Evolutionary conservation across 2,329 filamentous ascomycete species (phyloP), one percentile per base, ranked within the genome.

Genomic region (Diaporthe longicolla): DNA sequence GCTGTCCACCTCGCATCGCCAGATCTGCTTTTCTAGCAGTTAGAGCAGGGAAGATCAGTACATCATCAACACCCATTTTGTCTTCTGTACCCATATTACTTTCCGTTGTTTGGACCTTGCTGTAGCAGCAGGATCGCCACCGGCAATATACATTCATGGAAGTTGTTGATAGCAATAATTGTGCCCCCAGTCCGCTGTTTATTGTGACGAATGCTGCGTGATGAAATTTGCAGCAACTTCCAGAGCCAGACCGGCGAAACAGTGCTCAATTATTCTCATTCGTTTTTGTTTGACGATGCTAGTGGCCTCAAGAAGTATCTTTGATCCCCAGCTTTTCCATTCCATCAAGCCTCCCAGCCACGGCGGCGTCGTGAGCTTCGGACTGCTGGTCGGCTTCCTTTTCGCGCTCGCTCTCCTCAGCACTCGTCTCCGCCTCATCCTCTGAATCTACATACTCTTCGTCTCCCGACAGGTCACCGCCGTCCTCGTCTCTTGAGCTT

Each of bases 401-500:
- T 0, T 78, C 78, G 4, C 81, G 80, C 4, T 81, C 78, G 1
- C 77, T 75, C 55, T 77, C 78, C 6, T 75, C 75, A 1, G 73
- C 74, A 3, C 78, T 79, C 0, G 76, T 79, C 2, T 82, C 78
- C 1, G 76, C 78, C 1, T 80, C 81, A 3, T 80, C 80, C 4
- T 82, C 82, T 3, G 72, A 74, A 21, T 74, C 58, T 79, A 79
- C 78, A 17, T 78, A 78, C 10, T 80, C 81, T 29, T 82, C 83
- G 55, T 79, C 81, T 24, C 81, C 79, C n/a, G 82, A 82, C 1
- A 82, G 81, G 0, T 82, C 79, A 7, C 81, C 81, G 2, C 81
- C 81, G 3, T 82, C 78, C 4, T 83, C 81, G 2, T 84, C 84
- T n/a, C 85, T 81, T 61, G 82, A 76, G 54, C 87, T 85, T 70